A percentile compares a stretch with the other conserved stretches of the same genome.
Evolutionary conservation across 2,329 filamentous ascomycete species (phyloP).

Genomic region (Diplodia intermedia): DNA sequence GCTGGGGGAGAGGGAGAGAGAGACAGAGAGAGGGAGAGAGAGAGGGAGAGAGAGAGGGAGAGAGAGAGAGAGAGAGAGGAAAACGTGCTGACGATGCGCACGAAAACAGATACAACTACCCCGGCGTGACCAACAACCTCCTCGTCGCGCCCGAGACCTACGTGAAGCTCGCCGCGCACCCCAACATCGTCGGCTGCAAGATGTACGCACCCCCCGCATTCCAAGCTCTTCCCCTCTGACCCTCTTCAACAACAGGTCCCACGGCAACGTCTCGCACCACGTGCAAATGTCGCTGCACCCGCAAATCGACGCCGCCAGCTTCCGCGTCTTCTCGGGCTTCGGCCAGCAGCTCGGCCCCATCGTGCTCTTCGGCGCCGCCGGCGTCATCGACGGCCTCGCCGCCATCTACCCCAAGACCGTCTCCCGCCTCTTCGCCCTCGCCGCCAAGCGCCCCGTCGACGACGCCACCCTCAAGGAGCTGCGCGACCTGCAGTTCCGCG

Average conservation of each 20-base stretch:
- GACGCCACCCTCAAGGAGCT: constrained; percentile 52
- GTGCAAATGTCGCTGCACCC: constrained; percentile 63
- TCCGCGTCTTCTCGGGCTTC: constrained; percentile 65
- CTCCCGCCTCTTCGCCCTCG: constrained; percentile 62
- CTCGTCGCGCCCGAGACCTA: constrained; percentile 62
- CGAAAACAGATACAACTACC: constrained; percentile 61
- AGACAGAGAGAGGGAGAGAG: no score
- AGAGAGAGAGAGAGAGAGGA: no score
- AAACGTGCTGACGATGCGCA: background rate
- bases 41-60: background rate
- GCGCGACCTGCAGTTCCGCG: constrained; percentile 62
- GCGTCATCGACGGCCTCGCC: constrained; percentile 67
- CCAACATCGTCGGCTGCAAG: constrained; percentile 70
- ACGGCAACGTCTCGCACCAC: constrained; percentile 66
- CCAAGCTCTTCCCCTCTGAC: background rate
- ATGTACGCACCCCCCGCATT: constrained; percentile 49
- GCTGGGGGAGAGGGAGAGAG: no score
- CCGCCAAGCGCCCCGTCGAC: constrained; percentile 35
- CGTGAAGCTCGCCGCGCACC: constrained; percentile 61
- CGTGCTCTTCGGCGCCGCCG: constrained; percentile 64
- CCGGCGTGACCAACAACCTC: constrained; percentile 69
- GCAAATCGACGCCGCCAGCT: constrained; percentile 66
- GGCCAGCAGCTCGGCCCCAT: constrained; percentile 67
- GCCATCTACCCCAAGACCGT: constrained; percentile 66
- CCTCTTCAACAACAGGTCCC: constrained; percentile 49